Evolutionary conservation across 176 grass and related monocot species (phyloP).

Genomic region (Musa itinerans): DNA sequence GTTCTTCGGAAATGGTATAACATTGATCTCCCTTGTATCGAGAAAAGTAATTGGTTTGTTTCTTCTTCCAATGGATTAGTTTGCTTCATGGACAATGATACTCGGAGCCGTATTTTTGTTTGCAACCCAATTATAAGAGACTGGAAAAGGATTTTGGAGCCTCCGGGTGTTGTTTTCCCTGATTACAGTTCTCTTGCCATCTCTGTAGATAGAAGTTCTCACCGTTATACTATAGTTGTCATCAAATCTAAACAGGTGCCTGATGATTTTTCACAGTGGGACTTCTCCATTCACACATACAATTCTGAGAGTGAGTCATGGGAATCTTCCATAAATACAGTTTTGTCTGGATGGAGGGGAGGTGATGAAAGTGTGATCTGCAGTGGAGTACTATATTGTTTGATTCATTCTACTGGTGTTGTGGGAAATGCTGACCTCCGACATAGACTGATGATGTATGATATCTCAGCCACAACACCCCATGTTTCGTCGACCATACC

Average conservation of each 20-base stretch:
- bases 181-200: slow-evolving; percentile 9
- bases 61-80: slow-evolving; percentile 45
- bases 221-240: neutral
- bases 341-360: slow-evolving; percentile 4
- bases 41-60: slow-evolving; percentile 59
- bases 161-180: slow-evolving; percentile 3
- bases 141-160: neutral
- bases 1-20: slow-evolving; percentile 70
- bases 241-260: neutral
- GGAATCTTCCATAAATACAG: neutral
- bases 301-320: neutral
- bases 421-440: neutral
- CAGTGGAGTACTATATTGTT: slow-evolving; percentile 5
- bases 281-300: slow-evolving; percentile 10
- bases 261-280: neutral
- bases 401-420: slow-evolving; percentile 4
- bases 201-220: slow-evolving; percentile 7
- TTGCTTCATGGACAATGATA: slow-evolving; percentile 4
- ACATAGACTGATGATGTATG: slow-evolving; percentile 9
- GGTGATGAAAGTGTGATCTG: slow-evolving; percentile 14
- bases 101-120: neutral
- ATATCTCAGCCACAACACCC: neutral
- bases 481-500: neutral
- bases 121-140: slow-evolving; percentile 6
- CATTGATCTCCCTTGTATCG: slow-evolving; percentile 59